Conservation (phyloP, 2,329 filamentous ascomycete genomes). For the Knoxdaviesia capensis region DNA sequence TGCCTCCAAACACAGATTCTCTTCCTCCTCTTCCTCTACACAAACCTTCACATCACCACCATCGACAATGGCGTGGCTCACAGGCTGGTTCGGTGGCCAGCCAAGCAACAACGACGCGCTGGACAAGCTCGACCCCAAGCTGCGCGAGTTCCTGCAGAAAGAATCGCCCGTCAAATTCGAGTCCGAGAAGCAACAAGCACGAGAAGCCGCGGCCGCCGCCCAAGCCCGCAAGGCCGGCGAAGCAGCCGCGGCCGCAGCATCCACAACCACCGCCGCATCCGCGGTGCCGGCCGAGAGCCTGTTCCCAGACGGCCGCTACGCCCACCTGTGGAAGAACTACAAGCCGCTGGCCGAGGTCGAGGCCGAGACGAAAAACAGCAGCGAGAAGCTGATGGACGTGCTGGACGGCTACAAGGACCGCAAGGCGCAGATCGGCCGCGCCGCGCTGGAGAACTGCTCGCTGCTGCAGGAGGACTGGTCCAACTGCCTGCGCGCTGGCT, state of each 20-base stretch:
- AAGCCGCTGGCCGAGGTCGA: slow-evolving; percentile 51
- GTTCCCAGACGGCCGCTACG: slow-evolving; percentile 43
- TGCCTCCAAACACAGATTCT: background rate
- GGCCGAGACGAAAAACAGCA: slow-evolving; percentile 47
- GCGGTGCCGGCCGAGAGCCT: slow-evolving; percentile 28
- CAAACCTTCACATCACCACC: background rate
- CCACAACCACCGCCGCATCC: slow-evolving; percentile 6
- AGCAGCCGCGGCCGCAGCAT: slow-evolving; percentile 5
- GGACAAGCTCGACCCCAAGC: slow-evolving; percentile 57
- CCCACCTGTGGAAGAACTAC: slow-evolving; percentile 88
- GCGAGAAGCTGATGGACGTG: slow-evolving; percentile 63
- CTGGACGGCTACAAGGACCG: slow-evolving; percentile 71
- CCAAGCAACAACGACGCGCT: slow-evolving; percentile 29
- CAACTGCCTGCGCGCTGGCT: slow-evolving; percentile 60
- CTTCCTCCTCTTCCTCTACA: slow-evolving; percentile 1
- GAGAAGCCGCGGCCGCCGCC: slow-evolving; percentile 6
- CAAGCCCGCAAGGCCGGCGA: slow-evolving; percentile 5
- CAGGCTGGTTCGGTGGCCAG: slow-evolving; percentile 14
- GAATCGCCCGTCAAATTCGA: slow-evolving; percentile 51
- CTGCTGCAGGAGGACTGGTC: slow-evolving; percentile 68
- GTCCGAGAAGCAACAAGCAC: background rate
- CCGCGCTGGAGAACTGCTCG: slow-evolving; percentile 85
- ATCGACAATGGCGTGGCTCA: slow-evolving; percentile 34
- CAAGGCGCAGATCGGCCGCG: slow-evolving; percentile 54
- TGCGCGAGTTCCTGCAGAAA: slow-evolving; percentile 68